A percentile compares a stretch with the other conserved stretches of the same genome.
Evolutionary conservation across 2,329 filamentous ascomycete species (phyloP).

Genomic region (Nigrospora sphaerica): DNA sequence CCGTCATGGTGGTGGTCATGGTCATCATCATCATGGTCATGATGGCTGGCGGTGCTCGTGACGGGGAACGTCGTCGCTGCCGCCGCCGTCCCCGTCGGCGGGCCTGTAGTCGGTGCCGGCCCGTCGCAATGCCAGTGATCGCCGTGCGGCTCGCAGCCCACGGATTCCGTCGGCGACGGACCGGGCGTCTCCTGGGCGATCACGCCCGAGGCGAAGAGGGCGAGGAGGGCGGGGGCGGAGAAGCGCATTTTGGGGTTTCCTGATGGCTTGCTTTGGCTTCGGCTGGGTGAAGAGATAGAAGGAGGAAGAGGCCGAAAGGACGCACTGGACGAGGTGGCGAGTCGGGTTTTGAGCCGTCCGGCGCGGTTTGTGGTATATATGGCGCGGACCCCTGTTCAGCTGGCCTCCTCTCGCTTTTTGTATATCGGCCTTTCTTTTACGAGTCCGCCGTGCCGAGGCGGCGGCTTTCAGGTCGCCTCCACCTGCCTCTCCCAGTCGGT

Average conservation of each 20-base stretch:
- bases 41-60: neutral
- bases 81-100: neutral
- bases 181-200: constrained; percentile 7
- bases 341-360: too few species aligned
- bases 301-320: too few species aligned
- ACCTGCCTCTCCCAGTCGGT: too few species aligned
- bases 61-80: neutral
- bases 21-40: neutral
- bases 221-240: constrained; percentile 1
- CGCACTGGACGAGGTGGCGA: too few species aligned
- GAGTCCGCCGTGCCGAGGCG: too few species aligned
- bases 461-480: too few species aligned
- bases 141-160: constrained; percentile 27
- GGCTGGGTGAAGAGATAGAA: too few species aligned
- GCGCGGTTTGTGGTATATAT: too few species aligned
- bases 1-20: constrained; percentile 8
- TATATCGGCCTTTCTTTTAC: too few species aligned
- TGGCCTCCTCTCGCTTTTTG: too few species aligned
- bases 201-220: constrained; percentile 7
- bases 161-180: constrained; percentile 16
- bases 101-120: constrained; percentile 5
- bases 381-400: too few species aligned
- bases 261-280: too few species aligned
- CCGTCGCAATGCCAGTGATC: constrained; percentile 26
- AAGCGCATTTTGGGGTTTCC: constrained; percentile 7